A percentile compares a stretch with the other conserved stretches of the same genome.
phyloP scores from a whole-genome alignment of 2,329 filamentous ascomycete species.

The Teratosphaeria pseudoeucalypti region DNA sequence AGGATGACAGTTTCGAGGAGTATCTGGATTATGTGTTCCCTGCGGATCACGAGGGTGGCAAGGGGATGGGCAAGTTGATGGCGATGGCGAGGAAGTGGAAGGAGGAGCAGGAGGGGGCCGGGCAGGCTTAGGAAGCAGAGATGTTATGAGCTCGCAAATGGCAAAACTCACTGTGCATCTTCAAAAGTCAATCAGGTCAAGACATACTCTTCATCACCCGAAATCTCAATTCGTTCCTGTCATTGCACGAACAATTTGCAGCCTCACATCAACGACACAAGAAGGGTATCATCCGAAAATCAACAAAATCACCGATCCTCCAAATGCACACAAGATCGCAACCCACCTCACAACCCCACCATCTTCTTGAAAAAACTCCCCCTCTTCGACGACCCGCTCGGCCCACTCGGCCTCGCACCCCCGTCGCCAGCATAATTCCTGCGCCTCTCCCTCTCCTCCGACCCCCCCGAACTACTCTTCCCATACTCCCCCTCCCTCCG shows the following conservation, averaged over 20 bases:
- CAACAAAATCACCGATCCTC: neutral
- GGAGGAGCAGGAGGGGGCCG: slow-evolving; percentile 33
- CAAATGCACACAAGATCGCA: neutral
- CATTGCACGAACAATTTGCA: neutral
- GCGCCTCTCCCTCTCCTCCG: slow-evolving; percentile 15
- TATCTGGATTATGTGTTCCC: slow-evolving; percentile 97
- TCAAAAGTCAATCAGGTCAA: too few species aligned
- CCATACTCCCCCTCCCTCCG: slow-evolving; percentile 14
- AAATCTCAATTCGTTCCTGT: neutral
- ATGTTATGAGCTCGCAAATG: too few species aligned
- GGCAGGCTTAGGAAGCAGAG: neutral
- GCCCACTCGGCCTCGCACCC: slow-evolving; percentile 24
- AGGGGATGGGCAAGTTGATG: slow-evolving; percentile 74
- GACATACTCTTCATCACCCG: too few species aligned
- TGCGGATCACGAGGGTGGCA: slow-evolving; percentile 66
- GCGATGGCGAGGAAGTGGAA: slow-evolving; percentile 79
- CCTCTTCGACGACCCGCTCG: slow-evolving; percentile 26
- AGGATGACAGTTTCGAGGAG: slow-evolving; percentile 91
- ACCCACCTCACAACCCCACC: slow-evolving; percentile 5
- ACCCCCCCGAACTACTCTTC: slow-evolving; percentile 26
- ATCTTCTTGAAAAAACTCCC: slow-evolving; percentile 41
- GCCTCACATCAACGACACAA: neutral
- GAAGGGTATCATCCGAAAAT: neutral
- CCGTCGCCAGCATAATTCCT: slow-evolving; percentile 19
- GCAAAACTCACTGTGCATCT: too few species aligned